Evolutionary conservation across 108 stramenopile species (phyloP), one percentile per base, ranked within the genome.

Genomic region (Fistulifera solaris): DNA sequence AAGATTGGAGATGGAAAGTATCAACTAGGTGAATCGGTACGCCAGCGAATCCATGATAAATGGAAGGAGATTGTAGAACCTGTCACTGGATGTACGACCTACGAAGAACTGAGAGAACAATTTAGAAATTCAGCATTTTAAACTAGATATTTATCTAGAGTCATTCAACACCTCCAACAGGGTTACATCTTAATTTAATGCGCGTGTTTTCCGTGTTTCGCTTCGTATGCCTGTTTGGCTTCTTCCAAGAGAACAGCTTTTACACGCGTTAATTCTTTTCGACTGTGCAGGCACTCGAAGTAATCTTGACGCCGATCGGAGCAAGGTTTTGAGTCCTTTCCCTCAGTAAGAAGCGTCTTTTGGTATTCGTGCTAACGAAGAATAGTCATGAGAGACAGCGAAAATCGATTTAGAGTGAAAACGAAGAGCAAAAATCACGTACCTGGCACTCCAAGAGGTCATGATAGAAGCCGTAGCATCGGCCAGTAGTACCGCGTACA

Each of bases 241-340:
- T 79, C 58, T 56, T 88, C 80, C 39, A 66, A 78, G 14, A 52
- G 58, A n/a, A 85, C 77, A n/a, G 54, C 31, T 46, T 58, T 51
- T n/a, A 80, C 61, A 40, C 76, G 72, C 1, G 61, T 68, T 66
- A 80, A 71, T 60, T 87, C 85, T 66, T 87, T 87, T 60, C 76
- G 73, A 48, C 72, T 74, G 53, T 92, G 89, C n/a, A 92, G 60
- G 61, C 89, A 92, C 66, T 92, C 89, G 65, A 92, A 82, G 58
- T 92, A 92, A 67, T 92, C 89, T 48, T 87, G 80, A 27, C 40
- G 56, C 40, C 54, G 52, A 67, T 68, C 83, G 81, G 59, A 61
- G 58, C 54, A 31, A 41, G 22, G 31, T 17, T 28, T 63, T 65
- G 41, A 60, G 65, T 66, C 42, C 56, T 63, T 42, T 43, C n/a